A percentile compares a stretch with the other conserved stretches of the same genome.
Evolutionary conservation across 345 rosid species (phyloP).

Genomic region (Turritis glabra): DNA sequence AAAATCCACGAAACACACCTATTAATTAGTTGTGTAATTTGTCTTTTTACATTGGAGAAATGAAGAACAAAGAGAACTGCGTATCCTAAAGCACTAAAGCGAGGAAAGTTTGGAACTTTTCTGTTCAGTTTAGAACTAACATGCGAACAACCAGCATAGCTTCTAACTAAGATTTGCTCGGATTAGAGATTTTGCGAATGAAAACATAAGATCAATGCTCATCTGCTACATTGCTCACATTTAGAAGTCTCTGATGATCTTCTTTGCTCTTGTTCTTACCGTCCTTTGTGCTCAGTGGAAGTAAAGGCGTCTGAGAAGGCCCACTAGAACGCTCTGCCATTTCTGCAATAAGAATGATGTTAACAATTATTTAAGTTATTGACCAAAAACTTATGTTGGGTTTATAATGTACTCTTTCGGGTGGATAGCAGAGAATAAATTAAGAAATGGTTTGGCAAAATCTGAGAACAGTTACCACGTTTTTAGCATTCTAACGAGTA

Average conservation of each 20-base stretch:
- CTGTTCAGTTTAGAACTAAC: not conserved
- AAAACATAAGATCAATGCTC: constrained; percentile 7
- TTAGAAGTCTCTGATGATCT: constrained; percentile 58
- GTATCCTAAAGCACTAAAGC: not conserved
- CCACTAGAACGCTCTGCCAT: constrained; percentile 63
- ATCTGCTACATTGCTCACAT: constrained; percentile 44
- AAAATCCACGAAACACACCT: not conserved
- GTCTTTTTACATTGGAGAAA: not conserved
- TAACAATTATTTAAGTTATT: no score
- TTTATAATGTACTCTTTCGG: not conserved
- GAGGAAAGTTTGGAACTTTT: not conserved
- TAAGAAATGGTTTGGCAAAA: not conserved
- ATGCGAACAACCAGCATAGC: not conserved
- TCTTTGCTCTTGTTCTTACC: constrained; percentile 61
- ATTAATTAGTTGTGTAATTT: not conserved
- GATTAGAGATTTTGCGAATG: not conserved
- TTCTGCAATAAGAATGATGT: constrained; percentile 57
- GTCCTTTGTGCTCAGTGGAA: constrained; percentile 59
- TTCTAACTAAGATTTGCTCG: not conserved
- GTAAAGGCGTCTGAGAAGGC: constrained; percentile 41
- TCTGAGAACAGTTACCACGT: not conserved
- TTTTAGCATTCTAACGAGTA: not conserved
- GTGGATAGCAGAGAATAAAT: not conserved
- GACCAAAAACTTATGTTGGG: not conserved
- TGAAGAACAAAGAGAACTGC: not conserved